Conservation (phyloP, 2,329 filamentous ascomycete species). For the Ophiostoma perfectum region DNA sequence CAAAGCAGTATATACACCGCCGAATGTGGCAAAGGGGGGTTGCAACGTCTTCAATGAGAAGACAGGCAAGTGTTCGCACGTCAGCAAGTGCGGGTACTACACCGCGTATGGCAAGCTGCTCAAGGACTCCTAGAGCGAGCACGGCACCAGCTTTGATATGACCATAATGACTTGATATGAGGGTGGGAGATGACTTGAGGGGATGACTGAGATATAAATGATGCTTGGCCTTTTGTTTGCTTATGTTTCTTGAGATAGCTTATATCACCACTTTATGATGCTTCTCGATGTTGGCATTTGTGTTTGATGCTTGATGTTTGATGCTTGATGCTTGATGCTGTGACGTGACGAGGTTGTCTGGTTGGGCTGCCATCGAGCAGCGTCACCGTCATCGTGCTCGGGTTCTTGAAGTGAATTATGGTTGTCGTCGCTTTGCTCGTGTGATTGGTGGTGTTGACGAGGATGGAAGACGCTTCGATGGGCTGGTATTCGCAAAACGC, state of each 20-base stretch:
- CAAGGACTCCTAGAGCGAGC: conserved; percentile 10
- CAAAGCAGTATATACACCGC: conserved; percentile 65
- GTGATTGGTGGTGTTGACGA: background rate
- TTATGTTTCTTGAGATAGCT: background rate
- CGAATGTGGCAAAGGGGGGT: conserved; percentile 76
- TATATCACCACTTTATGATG: background rate
- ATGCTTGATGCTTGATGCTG: background rate
- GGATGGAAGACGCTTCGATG: background rate
- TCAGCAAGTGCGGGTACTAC: conserved; percentile 66
- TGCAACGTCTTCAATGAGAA: conserved; percentile 75
- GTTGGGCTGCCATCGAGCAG: too few species aligned
- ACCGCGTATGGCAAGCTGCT: conserved; percentile 55
- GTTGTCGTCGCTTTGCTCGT: background rate
- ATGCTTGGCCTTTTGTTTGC: background rate
- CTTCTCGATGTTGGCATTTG: background rate
- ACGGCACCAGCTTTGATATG: background rate
- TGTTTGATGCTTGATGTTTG: background rate
- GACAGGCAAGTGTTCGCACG: conserved; percentile 68
- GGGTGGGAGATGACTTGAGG: conserved; percentile 11
- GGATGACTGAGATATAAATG: background rate
- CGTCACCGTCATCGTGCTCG: too few species aligned
- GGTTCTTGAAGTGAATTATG: background rate
- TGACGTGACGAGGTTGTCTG: background rate
- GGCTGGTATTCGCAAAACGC: background rate
- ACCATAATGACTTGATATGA: conserved; percentile 14